Conservation (phyloP, 2,329 filamentous ascomycete genomes). For the Thielaviopsis populi region DNA sequence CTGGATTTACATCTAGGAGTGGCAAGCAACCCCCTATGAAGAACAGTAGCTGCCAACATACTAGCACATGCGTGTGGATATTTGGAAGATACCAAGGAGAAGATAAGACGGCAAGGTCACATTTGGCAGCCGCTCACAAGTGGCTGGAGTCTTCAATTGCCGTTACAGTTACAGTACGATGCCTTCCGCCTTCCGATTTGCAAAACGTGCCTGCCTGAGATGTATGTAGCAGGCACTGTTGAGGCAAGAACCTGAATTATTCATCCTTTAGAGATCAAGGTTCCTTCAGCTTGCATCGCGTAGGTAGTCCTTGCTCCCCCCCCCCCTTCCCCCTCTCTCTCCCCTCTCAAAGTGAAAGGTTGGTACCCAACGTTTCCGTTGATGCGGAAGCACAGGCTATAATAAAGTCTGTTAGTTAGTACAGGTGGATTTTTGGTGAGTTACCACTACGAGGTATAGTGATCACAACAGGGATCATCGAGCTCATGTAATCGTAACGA, state of each 20-base stretch:
- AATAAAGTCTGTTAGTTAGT: background rate
- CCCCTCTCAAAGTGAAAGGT: background rate
- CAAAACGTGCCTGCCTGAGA: background rate
- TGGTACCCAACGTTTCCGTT: constrained; percentile 13
- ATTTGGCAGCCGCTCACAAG: background rate
- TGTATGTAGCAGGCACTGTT: background rate
- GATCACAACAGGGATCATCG: background rate
- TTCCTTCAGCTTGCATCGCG: too few species aligned
- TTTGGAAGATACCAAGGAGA: background rate
- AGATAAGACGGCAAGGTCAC: background rate
- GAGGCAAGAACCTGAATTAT: background rate
- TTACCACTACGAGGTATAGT: background rate
- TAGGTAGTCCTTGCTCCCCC: too few species aligned
- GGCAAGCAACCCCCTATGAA: too few species aligned
- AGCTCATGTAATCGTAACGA: background rate
- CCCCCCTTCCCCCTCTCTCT: too few species aligned
- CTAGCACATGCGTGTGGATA: background rate
- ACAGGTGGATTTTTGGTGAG: background rate
- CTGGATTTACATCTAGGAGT: too few species aligned
- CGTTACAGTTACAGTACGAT: background rate
- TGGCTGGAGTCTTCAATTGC: background rate
- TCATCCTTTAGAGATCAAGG: background rate
- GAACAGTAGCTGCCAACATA: too few species aligned
- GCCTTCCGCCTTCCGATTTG: background rate
- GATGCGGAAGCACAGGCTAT: background rate